Evolutionary conservation across 768 basidiomycete genomes (phyloP), one percentile per base, ranked within the genome.

Genomic region (Cystofilobasidium capitatum): DNA sequence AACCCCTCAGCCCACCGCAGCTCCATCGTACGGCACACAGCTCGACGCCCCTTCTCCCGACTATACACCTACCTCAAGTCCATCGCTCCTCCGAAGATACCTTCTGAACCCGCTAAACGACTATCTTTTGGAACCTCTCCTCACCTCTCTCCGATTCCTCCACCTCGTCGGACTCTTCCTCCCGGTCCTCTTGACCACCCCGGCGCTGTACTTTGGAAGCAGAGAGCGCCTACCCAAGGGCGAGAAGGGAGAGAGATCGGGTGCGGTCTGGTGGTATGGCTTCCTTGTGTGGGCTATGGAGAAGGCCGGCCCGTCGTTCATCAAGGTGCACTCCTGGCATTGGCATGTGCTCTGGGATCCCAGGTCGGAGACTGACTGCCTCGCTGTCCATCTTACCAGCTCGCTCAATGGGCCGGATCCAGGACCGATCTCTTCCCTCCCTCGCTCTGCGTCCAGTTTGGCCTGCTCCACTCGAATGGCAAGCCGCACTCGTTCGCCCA

Each of bases 381-480:
- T 63, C 36, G 20, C 37, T 26, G 37, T 60, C 29, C 36, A 35
- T 59, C n/a, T n/a, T 65, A 2, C 40, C 75, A 93, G 91, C 83
- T 99, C 64, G 88, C 91, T 6, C 96, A 99, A 83, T 99, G 96
- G 96, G 96, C 96, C 9, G 96, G 88, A 17, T 92, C 93, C 20
- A 84, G 96, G 40, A 88, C 87, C 45, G 96, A 99, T 77, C 81
- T 99, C 3, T 98, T 99, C 78, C 91, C 96, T 3, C 80, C 85
- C 26, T 76, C 84, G 16, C 84, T 99, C 24, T 99, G 96, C 77
- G 83, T 88, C 64, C 83, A 83, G 66, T 81, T 99, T 71, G 89
- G 89, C 37, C 83, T 85, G 55, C 81, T 97, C 24, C 96, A 99
- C 76, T 98, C 96, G 0, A 86, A 83, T 66, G 91, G 86, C 70